Base-by-base conservation (phyloP, 2,329 filamentous ascomycete genomes). In the Stenocarpella maydis region DNA sequence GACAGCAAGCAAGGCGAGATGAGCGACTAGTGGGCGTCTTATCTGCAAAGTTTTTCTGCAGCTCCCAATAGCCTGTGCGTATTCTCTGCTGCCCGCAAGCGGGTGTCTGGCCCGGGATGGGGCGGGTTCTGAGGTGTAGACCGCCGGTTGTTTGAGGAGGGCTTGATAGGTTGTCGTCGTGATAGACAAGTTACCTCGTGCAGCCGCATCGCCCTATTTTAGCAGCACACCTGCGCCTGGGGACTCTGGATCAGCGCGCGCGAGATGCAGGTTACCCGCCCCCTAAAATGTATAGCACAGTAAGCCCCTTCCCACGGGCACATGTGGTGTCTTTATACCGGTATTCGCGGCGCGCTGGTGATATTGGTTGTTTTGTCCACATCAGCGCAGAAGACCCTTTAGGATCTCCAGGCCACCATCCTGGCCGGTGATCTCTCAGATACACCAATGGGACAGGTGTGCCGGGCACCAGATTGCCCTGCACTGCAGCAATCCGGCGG, bases 121-220 rank as follows among this genome's bases (percentile, higher is more conserved):
- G 17, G 39, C 14, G 39, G 37, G 26, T 17, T 58, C n/a, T 67
- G 49, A 52, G 61, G 43, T 63, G 58, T 61, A 63, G 43, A 37
- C 43, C 43, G 43, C 58, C 43, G 43, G 28, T 17, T 26, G n/a
- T 63, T 49, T 31, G 43, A 63, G 17, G 41, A 21, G 58, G 41
- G 41, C 58, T 63, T 55, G 41, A 70, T 58, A 65, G 65, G 47
- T 65, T 67, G 72, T 72, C 71, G 71, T 73, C 67, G 68, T 58
- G 68, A 72, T 72, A 71, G 47, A 73, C 70, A 72, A 71, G 69
- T 67, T 68, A 68, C 67, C 64, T 61, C 52, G 49, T 69, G 72
- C 70, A 73, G 69, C 68, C 72, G 70, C 71, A 69, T 69, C 72
- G 68, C 71, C 63, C 71, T 71, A 61, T 69, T 71, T 67, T 71